Conservation (phyloP, 106 monocot species). For the Triglochin maritima region DNA sequence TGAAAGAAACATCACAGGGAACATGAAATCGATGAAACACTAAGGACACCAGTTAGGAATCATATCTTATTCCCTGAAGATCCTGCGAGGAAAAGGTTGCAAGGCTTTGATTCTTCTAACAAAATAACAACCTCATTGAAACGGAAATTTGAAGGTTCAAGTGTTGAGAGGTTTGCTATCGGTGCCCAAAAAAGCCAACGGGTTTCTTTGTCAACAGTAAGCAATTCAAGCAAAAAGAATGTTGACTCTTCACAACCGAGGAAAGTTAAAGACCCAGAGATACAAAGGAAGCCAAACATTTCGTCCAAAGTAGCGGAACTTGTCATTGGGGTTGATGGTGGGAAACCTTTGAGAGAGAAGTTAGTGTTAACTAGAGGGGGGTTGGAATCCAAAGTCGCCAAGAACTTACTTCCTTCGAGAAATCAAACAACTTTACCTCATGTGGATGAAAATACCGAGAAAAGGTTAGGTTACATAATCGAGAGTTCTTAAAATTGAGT, state of each 20-base stretch:
- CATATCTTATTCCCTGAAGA: conserved; percentile 48
- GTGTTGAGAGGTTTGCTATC: background rate
- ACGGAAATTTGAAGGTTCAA: conserved; percentile 8
- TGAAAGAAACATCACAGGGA: conserved; percentile 19
- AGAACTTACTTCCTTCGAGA: background rate
- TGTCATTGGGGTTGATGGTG: background rate
- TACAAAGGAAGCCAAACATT: background rate
- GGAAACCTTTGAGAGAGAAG: conserved; percentile 3
- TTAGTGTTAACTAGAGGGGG: background rate
- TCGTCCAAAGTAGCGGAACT: background rate
- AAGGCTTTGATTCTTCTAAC: background rate
- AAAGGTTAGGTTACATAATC: conserved; percentile 15
- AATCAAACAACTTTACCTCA: background rate
- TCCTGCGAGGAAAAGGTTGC: conserved; percentile 16
- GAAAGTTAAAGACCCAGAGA: conserved; percentile 1
- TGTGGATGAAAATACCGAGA: conserved; percentile 19
- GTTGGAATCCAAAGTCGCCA: background rate
- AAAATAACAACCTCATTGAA: conserved; percentile 17
- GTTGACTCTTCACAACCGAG: background rate
- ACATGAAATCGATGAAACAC: conserved; percentile 41
- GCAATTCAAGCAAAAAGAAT: background rate
- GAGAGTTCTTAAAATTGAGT: background rate
- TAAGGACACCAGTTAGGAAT: conserved; percentile 56
- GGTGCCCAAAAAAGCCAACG: background rate
- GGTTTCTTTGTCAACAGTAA: background rate